Percentiles rank a stretch among this genome's conserved stretches.
Evolutionary conservation across 257 asterid species (phyloP).

Genomic region (Solanum pinnatisectum): DNA sequence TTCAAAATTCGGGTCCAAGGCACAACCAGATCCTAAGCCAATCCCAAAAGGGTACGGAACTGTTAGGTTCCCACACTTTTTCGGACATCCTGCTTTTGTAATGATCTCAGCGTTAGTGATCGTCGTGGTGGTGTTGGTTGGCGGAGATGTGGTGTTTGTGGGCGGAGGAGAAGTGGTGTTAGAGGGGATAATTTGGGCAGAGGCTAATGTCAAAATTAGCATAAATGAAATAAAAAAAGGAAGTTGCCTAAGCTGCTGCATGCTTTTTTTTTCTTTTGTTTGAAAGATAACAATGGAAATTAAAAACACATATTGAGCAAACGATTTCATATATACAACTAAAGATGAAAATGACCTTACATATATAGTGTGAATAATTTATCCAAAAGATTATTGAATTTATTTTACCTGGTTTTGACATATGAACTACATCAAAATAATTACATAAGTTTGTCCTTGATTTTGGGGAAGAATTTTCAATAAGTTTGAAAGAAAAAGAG

Average conservation of each 20-base stretch:
- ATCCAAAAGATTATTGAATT: not conserved
- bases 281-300: not conserved
- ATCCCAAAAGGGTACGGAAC: slow-evolving; percentile 39
- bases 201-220: slow-evolving; percentile 6
- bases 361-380: not conserved
- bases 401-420: not conserved
- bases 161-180: not conserved
- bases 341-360: not conserved
- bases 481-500: too few relatives aligned
- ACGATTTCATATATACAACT: not conserved
- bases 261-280: not conserved
- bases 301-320: not conserved
- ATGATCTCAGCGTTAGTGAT: slow-evolving; percentile 11
- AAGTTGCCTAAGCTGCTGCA: not conserved
- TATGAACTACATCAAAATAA: too few relatives aligned
- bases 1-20: slow-evolving; percentile 11
- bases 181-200: slow-evolving; percentile 8
- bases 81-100: slow-evolving; percentile 28
- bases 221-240: slow-evolving; percentile 4
- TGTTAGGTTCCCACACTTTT: slow-evolving; percentile 25
- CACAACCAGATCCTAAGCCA: slow-evolving; percentile 28
- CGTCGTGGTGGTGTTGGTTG: not conserved
- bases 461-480: too few relatives aligned
- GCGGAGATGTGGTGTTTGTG: not conserved
- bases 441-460: too few relatives aligned